Evolutionary conservation across 805 yeast species (phyloP).

Genomic region (Monosporozyma servazzii): DNA sequence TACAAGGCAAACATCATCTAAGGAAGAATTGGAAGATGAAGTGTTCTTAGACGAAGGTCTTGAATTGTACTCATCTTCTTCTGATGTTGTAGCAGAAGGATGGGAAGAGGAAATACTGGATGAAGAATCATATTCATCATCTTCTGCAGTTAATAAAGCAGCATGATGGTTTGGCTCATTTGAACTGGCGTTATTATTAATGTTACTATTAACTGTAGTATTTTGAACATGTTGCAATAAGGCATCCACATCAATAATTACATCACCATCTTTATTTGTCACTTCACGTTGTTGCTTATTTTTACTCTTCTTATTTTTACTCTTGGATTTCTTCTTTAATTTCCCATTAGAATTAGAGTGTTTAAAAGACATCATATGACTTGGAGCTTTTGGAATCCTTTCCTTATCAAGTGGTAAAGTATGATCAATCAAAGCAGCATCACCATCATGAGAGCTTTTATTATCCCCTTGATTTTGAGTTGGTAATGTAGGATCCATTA

Average conservation of each 20-base stretch:
- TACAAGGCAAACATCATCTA: conserved; percentile 90
- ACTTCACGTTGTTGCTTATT: not conserved
- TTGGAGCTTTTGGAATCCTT: not conserved
- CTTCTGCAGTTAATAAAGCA: not conserved
- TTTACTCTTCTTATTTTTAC: too few relatives aligned
- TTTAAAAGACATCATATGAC: conserved; percentile 1
- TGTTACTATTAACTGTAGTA: conserved; percentile 5
- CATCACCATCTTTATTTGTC: conserved; percentile 12
- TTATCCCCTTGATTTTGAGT: conserved; percentile 1
- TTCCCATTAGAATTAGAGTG: not conserved
- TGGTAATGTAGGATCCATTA: not conserved
- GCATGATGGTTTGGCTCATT: not conserved
- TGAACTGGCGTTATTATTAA: not conserved
- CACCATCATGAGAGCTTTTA: conserved; percentile 1
- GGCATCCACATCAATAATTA: conserved; percentile 29
- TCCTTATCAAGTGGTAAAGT: conserved; percentile 1
- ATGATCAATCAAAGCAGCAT: conserved; percentile 20
- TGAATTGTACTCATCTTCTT: conserved; percentile 31
- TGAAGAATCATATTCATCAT: conserved; percentile 3
- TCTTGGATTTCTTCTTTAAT: not conserved
- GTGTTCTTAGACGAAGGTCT: conserved; percentile 34
- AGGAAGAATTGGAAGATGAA: conserved; percentile 51
- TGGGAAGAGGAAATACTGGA: not conserved
- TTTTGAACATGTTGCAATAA: conserved; percentile 24
- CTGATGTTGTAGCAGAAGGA: conserved; percentile 1